Conservation (phyloP, 2,329 filamentous ascomycete species). For the Fusarium metavorans region DNA sequence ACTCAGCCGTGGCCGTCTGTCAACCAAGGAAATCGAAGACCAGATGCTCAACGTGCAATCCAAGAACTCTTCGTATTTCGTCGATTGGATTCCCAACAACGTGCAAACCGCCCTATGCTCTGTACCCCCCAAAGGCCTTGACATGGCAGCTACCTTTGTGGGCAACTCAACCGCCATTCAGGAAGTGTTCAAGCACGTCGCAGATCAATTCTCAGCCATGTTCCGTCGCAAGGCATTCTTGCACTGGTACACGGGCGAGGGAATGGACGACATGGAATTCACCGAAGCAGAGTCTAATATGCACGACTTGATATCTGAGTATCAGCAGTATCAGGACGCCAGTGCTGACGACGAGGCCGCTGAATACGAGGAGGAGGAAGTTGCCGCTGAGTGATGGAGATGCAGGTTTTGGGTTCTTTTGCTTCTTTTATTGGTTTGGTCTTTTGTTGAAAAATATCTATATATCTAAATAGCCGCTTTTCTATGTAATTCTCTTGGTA, state of each 20-base stretch:
- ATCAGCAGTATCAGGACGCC: constrained; percentile 99
- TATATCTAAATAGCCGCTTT: neutral
- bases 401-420: neutral
- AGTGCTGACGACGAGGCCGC: constrained; percentile 96
- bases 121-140: constrained; percentile 94
- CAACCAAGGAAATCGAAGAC: constrained; percentile 99
- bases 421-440: neutral
- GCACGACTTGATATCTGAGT: constrained; percentile 99
- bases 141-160: constrained; percentile 99
- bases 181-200: constrained; percentile 99
- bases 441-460: neutral
- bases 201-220: constrained; percentile 99
- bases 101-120: constrained; percentile 99
- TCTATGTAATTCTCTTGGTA: neutral
- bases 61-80: constrained; percentile 99
- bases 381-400: constrained; percentile 10
- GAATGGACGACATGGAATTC: constrained; percentile 99
- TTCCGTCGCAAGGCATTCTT: constrained; percentile 99
- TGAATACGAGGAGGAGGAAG: constrained; percentile 74
- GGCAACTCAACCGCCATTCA: constrained; percentile 99
- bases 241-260: constrained; percentile 99
- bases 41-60: constrained; percentile 99
- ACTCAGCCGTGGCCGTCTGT: constrained; percentile 91
- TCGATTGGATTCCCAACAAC: constrained; percentile 99
- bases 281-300: constrained; percentile 99